Conservation (phyloP, 1,284 basidiomycete species). For the Leccinum ponderosum region DNA sequence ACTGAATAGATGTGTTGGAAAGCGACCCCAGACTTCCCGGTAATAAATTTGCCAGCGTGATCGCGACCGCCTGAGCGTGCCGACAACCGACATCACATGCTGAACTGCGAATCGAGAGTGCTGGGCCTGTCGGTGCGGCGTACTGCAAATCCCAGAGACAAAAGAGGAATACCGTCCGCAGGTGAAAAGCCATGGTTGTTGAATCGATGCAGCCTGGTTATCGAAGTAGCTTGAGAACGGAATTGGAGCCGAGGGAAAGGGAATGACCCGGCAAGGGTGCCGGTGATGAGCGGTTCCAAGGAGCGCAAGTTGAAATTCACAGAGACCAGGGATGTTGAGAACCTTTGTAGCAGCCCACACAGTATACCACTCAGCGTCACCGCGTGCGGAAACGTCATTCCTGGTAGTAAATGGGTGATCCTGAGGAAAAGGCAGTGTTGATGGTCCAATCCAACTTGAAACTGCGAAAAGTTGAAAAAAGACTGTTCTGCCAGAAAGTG, state of each 20-base stretch:
- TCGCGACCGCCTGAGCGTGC: conserved; percentile 45
- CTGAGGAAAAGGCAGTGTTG: background rate
- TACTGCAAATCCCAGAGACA: background rate
- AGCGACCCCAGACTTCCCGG: conserved; percentile 32
- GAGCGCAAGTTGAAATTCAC: conserved; percentile 13
- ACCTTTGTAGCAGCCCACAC: conserved; percentile 10
- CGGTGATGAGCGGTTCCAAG: conserved; percentile 9
- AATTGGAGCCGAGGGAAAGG: conserved; percentile 32
- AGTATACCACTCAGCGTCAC: conserved; percentile 2
- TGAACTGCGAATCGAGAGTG: conserved; percentile 42
- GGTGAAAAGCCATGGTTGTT: too few relatives aligned
- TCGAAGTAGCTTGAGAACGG: conserved; percentile 34
- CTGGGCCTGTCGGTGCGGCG: conserved; percentile 18
- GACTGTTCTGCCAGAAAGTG: too few relatives aligned
- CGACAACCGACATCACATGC: conserved; percentile 35
- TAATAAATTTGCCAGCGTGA: conserved; percentile 48
- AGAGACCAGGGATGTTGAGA: conserved; percentile 22
- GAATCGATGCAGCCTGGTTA: conserved; percentile 42
- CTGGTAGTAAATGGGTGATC: background rate
- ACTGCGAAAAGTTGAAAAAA: too few relatives aligned
- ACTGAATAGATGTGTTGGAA: conserved; percentile 32
- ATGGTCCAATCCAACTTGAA: background rate
- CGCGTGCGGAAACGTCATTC: background rate
- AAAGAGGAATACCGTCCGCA: conserved; percentile 31
- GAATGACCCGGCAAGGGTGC: conserved; percentile 22